Evolutionary conservation across 345 rosid genomes (phyloP).

Genomic region (Clarkia xantiana): DNA sequence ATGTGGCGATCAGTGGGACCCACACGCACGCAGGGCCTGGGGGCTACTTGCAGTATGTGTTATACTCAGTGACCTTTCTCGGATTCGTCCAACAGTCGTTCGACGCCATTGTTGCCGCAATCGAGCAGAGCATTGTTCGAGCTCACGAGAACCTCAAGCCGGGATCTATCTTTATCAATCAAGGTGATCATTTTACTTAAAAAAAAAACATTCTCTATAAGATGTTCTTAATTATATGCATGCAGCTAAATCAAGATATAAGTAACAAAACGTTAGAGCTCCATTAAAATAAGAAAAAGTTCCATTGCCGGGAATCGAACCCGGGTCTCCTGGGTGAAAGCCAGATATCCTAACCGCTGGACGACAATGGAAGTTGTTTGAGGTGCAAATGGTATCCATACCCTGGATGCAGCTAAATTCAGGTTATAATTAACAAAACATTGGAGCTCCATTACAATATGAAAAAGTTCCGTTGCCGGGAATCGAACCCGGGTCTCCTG

Average conservation of each 20-base stretch:
- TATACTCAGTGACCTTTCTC: conserved; percentile 33
- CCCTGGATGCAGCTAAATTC: no score
- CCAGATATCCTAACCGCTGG: conserved; percentile 95
- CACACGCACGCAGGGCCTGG: conserved; percentile 54
- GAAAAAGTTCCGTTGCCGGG: conserved; percentile 20
- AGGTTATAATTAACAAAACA: no score
- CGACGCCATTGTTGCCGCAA: conserved; percentile 31
- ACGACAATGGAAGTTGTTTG: conserved; percentile 89
- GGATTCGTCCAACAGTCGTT: conserved; percentile 49
- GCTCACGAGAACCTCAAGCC: conserved; percentile 41
- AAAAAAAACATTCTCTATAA: background rate
- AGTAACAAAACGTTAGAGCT: no score
- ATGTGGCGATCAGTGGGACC: conserved; percentile 41
- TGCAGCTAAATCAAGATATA: no score
- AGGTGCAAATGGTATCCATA: no score
- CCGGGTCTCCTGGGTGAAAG: conserved; percentile 96
- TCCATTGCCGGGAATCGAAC: conserved; percentile 85
- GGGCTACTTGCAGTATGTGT: conserved; percentile 42
- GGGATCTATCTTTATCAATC: conserved; percentile 29
- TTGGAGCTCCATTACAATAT: no score
- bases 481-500: conserved; percentile 64
- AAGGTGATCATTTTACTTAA: conserved; percentile 11
- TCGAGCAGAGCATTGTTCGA: conserved; percentile 32
- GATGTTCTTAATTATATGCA: no score
- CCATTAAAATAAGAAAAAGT: no score